Percentiles rank a stretch among this genome's conserved stretches.
Evolutionary conservation across 2,329 filamentous ascomycete species (phyloP).

Genomic region (Ascosphaera acerosa): DNA sequence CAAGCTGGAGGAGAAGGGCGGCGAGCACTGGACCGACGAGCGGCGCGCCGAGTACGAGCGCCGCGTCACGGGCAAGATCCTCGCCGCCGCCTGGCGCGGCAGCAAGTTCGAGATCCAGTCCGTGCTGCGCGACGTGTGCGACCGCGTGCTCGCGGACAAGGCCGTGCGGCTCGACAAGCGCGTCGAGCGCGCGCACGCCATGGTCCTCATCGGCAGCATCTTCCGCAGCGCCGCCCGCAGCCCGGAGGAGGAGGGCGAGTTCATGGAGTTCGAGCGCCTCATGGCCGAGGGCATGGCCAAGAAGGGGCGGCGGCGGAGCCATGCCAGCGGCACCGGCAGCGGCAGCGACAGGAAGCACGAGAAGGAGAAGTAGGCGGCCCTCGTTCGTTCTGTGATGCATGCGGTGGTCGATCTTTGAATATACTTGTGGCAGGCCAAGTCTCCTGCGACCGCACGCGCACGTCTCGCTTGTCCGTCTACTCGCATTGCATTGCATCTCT

Average conservation of each 20-base stretch:
- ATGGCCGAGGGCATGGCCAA: constrained; percentile 91
- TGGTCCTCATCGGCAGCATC: constrained; percentile 71
- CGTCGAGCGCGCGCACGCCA: constrained; percentile 68
- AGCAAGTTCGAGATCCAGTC: constrained; percentile 97
- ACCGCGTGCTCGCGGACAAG: constrained; percentile 56
- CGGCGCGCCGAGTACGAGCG: constrained; percentile 89
- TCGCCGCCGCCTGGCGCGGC: constrained; percentile 86
- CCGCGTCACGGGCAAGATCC: constrained; percentile 87
- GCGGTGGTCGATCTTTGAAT: too few relatives aligned
- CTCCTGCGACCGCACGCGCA: too few relatives aligned
- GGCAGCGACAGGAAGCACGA: too few relatives aligned
- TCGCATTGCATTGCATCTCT: too few relatives aligned
- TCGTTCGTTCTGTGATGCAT: too few relatives aligned
- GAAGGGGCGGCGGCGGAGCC: constrained; percentile 79
- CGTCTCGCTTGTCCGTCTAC: too few relatives aligned
- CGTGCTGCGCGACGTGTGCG: constrained; percentile 83
- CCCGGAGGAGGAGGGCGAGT: constrained; percentile 91
- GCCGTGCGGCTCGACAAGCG: constrained; percentile 63
- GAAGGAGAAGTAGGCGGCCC: too few relatives aligned
- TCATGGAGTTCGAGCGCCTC: constrained; percentile 94
- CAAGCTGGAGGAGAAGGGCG: constrained; percentile 76
- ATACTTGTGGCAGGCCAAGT: too few relatives aligned
- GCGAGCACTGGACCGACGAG: constrained; percentile 96
- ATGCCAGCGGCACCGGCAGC: too few relatives aligned
- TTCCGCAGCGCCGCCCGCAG: constrained; percentile 68